Base-by-base conservation (phyloP, 192 early-diverging fungal genomes). In the Mortierella antarctica region DNA sequence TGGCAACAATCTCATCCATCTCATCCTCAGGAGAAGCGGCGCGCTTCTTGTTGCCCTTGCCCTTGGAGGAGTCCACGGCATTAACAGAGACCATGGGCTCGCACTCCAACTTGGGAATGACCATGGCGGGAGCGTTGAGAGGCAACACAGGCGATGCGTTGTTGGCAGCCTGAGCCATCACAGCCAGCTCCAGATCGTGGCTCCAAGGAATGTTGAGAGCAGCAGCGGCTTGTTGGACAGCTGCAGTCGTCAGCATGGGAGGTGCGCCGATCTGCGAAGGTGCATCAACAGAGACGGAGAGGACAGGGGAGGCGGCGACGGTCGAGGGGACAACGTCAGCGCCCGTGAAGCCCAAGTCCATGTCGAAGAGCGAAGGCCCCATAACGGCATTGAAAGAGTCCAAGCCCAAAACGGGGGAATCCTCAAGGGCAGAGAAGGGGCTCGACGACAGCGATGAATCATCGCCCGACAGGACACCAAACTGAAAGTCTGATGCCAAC, bases 121-220 rank as follows among this genome's bases (percentile, higher is more conserved):
- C 52, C 17, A 62, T 55, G 10, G 64, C 49, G 23, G 59, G 5
- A 51, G 57, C 31, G 39, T 4, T 62, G 49, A 48, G 56, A 8
- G 44, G 65, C 56, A 70, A 57, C 39, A 53, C 60, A 11, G 69
- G 17, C 18, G 59, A 55, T 10, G 48, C 47, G 15, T 54, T 45
- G 69, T 59, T 62, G 13, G 63, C 61, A 45, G 76, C 77, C 59
- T 72, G 77, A 7, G 77, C 77, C 69, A 80, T 62, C 3, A 80
- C 77, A 5, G 69, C 70, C 23, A 80, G 54, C 70, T 80, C 77
- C 60, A 80, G 55, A 21, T 72, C 77, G 39, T 58, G 77, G 55
- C 77, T 80, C 77, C 77, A 80, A 52, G 77, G 77, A 39, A 80
- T 80, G 70, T 80, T 80, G 45, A 80, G 59, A n/a, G 77, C 77